phyloP scores from a whole-genome alignment of 2,329 filamentous ascomycete genomes.

The Lachnellula suecica region DNA sequence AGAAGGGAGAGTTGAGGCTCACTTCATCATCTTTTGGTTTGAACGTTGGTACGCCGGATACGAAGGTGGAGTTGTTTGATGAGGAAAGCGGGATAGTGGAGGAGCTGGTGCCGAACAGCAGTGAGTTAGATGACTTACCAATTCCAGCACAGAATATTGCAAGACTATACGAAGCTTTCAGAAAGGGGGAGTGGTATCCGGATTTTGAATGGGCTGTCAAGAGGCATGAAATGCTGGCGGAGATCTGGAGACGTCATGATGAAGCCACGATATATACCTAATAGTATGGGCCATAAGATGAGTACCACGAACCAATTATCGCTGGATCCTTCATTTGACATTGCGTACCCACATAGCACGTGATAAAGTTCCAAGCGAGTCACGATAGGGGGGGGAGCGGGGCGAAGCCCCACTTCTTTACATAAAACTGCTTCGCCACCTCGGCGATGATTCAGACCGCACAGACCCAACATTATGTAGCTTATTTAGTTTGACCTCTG shows the following conservation, averaged over 20 bases:
- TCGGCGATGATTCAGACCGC: no score
- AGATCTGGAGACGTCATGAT: conserved; percentile 16
- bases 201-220: conserved; percentile 41
- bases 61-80: conserved; percentile 51
- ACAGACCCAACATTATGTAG: no score
- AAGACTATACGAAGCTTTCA: conserved; percentile 56
- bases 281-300: no score
- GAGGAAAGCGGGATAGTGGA: conserved; percentile 43
- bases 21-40: conserved; percentile 30
- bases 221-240: conserved; percentile 48
- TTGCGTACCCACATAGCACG: no score
- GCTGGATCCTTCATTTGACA: no score
- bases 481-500: no score
- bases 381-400: no score
- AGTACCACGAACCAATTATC: no score
- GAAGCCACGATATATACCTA: not conserved
- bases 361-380: no score
- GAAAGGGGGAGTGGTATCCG: conserved; percentile 38
- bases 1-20: conserved; percentile 49
- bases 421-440: no score
- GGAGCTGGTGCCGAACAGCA: conserved; percentile 44
- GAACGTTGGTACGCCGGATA: conserved; percentile 36
- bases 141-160: conserved; percentile 48
- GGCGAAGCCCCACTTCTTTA: no score
- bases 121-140: conserved; percentile 47